phyloP scores from a whole-genome alignment of 1,284 basidiomycete species.

The Ceratobasidium sp. region DNA sequence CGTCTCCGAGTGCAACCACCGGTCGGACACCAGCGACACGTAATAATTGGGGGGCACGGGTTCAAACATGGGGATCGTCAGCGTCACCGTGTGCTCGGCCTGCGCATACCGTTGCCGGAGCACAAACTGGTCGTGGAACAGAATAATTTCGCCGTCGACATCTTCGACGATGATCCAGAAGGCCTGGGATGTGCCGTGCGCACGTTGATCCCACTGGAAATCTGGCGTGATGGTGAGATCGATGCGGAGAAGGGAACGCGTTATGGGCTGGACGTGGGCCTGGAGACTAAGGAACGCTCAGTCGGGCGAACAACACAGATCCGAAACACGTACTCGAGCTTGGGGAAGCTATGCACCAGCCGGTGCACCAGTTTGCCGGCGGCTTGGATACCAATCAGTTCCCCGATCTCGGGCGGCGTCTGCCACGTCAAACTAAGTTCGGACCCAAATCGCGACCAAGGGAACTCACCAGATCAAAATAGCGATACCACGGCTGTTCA shows the following conservation, averaged over 20 bases:
- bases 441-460: constrained; percentile 4
- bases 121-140: constrained; percentile 94
- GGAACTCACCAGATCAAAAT: constrained; percentile 82
- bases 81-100: constrained; percentile 93
- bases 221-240: constrained; percentile 94
- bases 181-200: constrained; percentile 88
- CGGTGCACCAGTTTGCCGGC: constrained; percentile 93
- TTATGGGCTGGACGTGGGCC: constrained; percentile 95
- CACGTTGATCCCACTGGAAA: constrained; percentile 97
- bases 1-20: constrained; percentile 96
- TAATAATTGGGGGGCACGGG: constrained; percentile 98
- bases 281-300: constrained; percentile 68
- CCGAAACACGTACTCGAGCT: constrained; percentile 76
- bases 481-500: constrained; percentile 90
- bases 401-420: constrained; percentile 88
- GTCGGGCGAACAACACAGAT: constrained; percentile 30
- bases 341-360: constrained; percentile 97
- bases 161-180: constrained; percentile 97
- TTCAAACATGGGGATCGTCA: constrained; percentile 97
- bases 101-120: constrained; percentile 92
- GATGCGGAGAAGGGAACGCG: constrained; percentile 86
- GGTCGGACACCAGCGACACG: constrained; percentile 93
- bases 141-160: constrained; percentile 95
- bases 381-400: constrained; percentile 93
- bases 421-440: constrained; percentile 51